Conservation (phyloP, 129 eudicot species). For the Erigeron canadensis region DNA sequence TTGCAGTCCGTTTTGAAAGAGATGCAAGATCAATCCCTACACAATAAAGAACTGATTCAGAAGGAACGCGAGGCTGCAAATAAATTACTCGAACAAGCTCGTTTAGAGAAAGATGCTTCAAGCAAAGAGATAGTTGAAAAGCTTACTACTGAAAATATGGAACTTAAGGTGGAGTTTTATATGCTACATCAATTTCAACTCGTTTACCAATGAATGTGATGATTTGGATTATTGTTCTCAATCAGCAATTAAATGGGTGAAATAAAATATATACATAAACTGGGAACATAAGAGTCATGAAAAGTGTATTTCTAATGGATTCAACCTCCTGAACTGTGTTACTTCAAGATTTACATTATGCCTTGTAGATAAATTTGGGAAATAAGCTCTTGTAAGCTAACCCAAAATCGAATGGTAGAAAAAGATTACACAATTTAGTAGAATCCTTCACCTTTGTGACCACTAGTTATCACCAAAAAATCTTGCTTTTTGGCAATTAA, state of each 20-base stretch:
- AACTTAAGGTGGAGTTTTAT: conserved; percentile 37
- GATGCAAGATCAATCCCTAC: conserved; percentile 34
- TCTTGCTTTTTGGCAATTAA: conserved; percentile 13
- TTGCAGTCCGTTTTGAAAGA: conserved; percentile 55
- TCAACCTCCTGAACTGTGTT: neutral
- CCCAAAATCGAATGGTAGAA: neutral
- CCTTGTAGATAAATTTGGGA: too few relatives aligned
- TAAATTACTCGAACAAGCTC: conserved; percentile 31
- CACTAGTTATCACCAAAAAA: neutral
- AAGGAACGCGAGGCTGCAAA: conserved; percentile 50
- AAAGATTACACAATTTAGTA: neutral
- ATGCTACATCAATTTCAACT: neutral
- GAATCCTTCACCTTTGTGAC: neutral
- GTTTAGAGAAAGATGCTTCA: conserved; percentile 45
- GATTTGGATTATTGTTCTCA: too few relatives aligned
- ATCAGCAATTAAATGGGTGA: too few relatives aligned
- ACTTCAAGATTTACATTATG: neutral
- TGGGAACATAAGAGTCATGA: neutral
- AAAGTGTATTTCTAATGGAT: neutral
- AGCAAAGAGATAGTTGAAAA: conserved; percentile 46
- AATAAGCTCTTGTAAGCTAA: too few relatives aligned
- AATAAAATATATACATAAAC: neutral
- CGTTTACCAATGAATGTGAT: neutral
- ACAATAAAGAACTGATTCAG: conserved; percentile 31
- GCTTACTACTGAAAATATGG: conserved; percentile 54